Base-by-base conservation (phyloP, 148 eudicot species). In the Rhododendron kiyosumense region DNA sequence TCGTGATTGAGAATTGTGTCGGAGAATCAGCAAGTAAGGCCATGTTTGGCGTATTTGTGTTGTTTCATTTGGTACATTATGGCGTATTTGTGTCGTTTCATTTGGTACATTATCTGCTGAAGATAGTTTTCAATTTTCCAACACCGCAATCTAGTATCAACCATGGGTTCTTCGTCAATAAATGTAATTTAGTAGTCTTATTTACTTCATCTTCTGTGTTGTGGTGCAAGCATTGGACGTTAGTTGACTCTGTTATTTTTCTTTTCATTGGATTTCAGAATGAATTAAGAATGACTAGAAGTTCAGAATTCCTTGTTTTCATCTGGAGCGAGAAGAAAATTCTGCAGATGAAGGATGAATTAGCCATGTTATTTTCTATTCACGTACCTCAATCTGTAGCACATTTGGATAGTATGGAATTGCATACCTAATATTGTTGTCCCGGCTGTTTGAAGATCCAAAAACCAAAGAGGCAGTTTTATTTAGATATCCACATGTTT, bases 21-120 rank as follows among this genome's bases (percentile, higher is more conserved):
- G 88, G 87, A 73, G 90, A 89, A 83, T 85, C 92, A 76, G 84
- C 89, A 86, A 89, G 91, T 92, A 91, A 88, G 94, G 80, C 77
- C 84, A 26, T 83, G 38, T 85, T 41, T 48, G 26, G 69, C 17
- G 18, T 49, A 51, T 49, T 22, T 74, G 1, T 83, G 57, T 81
- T 57, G 20, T 11, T 30, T 43, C 54, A 49, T 84, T 84, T 30
- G 45, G 76, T 18, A 15, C 43, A 49, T 79, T 85, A 65, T 30
- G 26, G 69, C 17, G 18, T 49, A 51, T 49, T 22, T 74, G 1
- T 83, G 57, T 81, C 45, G 20, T 11, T 30, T 43, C 54, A 49
- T 84, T 84, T 30, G 45, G 76, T 18, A 15, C 43, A 49, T 79
- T 85, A 65, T 30, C 28, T 3, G 28, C 41, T 78, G 38, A 45